phyloP scores from a whole-genome alignment of 768 basidiomycete species.

The Strobilomyces dryophilus region DNA sequence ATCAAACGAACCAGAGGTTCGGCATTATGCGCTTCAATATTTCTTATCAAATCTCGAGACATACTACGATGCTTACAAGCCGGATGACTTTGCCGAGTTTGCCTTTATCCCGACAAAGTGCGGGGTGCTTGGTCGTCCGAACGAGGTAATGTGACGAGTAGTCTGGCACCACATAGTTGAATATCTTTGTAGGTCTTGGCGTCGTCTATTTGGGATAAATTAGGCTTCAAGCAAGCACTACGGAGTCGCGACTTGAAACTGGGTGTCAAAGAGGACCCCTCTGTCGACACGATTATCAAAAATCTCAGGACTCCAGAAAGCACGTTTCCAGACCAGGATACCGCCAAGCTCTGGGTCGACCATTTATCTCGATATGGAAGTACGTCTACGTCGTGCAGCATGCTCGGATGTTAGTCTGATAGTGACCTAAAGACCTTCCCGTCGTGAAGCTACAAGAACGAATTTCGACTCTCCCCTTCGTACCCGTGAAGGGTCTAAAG shows the following conservation, averaged over 20 bases:
- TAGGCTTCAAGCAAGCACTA: constrained; percentile 7
- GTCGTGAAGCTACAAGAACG: constrained; percentile 1
- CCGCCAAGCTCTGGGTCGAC: constrained; percentile 7
- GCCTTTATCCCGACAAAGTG: constrained; percentile 15
- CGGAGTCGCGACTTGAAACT: constrained; percentile 6
- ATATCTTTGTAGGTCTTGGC: constrained; percentile 10
- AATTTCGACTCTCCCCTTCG: constrained; percentile 9
- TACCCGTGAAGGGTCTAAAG: constrained; percentile 1
- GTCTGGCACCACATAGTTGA: neutral
- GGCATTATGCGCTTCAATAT: constrained; percentile 4
- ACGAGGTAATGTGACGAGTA: constrained; percentile 7
- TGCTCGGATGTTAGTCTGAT: neutral
- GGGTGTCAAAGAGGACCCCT: constrained; percentile 9
- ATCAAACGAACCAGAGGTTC: neutral
- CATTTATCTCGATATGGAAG: constrained; percentile 4
- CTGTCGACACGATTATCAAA: constrained; percentile 1
- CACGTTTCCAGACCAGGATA: neutral
- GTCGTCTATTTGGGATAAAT: constrained; percentile 2
- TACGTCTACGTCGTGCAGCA: neutral
- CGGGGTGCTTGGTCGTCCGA: neutral
- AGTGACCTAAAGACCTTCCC: constrained; percentile 2
- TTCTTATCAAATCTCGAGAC: constrained; percentile 9
- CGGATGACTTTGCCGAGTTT: constrained; percentile 3
- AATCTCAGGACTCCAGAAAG: neutral
- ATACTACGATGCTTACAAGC: constrained; percentile 10